These are phyloP conservation scores for Batkoa obscura DNA, from an alignment of 371 early-diverging fungal species.

Conservation along the genomic window DNA sequence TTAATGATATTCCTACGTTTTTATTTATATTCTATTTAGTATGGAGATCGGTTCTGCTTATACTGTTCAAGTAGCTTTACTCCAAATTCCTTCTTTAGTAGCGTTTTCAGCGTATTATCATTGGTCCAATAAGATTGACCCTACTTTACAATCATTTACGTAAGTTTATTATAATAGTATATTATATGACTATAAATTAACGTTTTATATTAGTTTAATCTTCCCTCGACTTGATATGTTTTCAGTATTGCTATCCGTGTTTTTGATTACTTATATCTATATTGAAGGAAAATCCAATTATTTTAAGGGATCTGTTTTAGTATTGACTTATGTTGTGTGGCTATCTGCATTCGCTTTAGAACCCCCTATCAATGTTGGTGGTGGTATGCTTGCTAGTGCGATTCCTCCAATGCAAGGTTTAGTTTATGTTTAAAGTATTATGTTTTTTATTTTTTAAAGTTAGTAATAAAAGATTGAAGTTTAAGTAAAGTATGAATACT, in stretches of 20 bases:
- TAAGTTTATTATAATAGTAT: conserved; percentile 9
- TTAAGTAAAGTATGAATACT: too few relatives aligned
- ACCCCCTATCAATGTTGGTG: too few relatives aligned
- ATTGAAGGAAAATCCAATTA: conserved; percentile 89
- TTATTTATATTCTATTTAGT: conserved; percentile 10
- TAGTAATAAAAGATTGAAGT: too few relatives aligned
- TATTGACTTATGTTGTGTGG: conserved; percentile 62
- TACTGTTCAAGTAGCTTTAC: conserved; percentile 83
- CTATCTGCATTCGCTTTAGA: conserved; percentile 56
- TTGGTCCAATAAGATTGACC: conserved; percentile 16
- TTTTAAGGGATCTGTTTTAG: conserved; percentile 85
- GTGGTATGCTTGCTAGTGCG: too few relatives aligned
- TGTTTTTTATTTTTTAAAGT: too few relatives aligned
- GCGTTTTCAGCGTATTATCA: conserved; percentile 57
- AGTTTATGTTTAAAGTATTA: too few relatives aligned
- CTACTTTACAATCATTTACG: conserved; percentile 20
- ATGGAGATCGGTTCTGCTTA: conserved; percentile 95
- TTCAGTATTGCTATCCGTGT: conserved; percentile 69
- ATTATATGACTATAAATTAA: background rate
- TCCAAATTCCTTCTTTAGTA: conserved; percentile 89
- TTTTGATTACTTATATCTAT: conserved; percentile 69
- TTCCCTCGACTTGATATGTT: conserved; percentile 86
- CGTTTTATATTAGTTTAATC: conserved; percentile 49
- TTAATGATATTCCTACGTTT: background rate
- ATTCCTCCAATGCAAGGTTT: too few relatives aligned